Base-by-base conservation (phyloP, 805 yeast species). In the Yueomyces sinensis region DNA sequence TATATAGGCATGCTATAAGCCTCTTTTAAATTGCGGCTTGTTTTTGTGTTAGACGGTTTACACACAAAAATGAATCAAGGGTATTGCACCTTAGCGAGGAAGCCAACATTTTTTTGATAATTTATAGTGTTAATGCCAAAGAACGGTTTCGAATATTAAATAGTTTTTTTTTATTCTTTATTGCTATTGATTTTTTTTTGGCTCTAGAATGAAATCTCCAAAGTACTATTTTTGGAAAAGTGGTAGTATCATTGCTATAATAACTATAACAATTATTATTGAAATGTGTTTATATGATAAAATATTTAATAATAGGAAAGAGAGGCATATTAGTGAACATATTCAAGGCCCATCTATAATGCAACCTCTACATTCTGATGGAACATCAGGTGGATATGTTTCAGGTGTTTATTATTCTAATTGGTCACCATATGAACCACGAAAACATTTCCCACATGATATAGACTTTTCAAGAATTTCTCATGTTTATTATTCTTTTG, bases 401-500 rank as follows among this genome's bases (percentile, higher is more conserved):
- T 41, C 59, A 0, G 65, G 65, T 13, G 49, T 70, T 5, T 73
- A 72, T 45, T 73, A 66, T 39, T 55, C 76, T 3, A 69, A 69
- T 40, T 81, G 89, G 89, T 65, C 80, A 0, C 72, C 77, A 14
- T 82, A 83, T 47, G 65, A 56, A 20, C 63, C 74, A 24, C 64
- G 81, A 39, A 57, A 58, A 41, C 82, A 69, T 55, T 59, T 55
- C 35, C 91, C 81, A 2, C 56, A 57, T 16, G 75, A 80, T 36
- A 68, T 87, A 5, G 82, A 87, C 2, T 53, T 68, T 2, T 52
- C 64, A 0, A 44, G 53, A 9, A 50, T 81, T 0, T 73, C 94
- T 15, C 81, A 82, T 41, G 53, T 91, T 2, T 76, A 76, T 47
- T 91, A 81, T 54, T 81, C 95, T 0, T 89, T 89, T 54, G 63